A percentile compares a stretch with the other conserved stretches of the same genome.
phyloP scores from a whole-genome alignment of 208 protist species.

The Leishmania braziliensis region DNA sequence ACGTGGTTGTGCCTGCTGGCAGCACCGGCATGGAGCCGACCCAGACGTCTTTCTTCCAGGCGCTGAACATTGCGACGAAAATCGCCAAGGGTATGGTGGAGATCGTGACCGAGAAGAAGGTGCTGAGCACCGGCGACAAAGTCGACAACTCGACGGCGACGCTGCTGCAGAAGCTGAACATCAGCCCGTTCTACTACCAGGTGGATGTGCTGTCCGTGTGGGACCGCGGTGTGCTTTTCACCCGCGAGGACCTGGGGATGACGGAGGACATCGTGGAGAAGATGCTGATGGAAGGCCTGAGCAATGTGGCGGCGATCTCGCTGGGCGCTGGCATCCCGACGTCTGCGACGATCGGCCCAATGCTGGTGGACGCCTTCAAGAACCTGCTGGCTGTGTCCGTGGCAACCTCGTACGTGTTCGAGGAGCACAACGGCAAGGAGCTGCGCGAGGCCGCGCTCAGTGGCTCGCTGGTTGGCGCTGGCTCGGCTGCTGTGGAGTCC shows the following conservation, averaged over 20 bases:
- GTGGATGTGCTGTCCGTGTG: slow-evolving; percentile 93
- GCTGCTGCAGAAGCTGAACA: slow-evolving; percentile 98
- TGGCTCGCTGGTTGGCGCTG: slow-evolving; percentile 78
- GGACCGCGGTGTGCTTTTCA: slow-evolving; percentile 96
- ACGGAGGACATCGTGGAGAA: slow-evolving; percentile 92
- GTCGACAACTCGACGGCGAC: slow-evolving; percentile 97
- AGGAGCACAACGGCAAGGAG: slow-evolving; percentile 78
- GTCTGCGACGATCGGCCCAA: slow-evolving; percentile 94
- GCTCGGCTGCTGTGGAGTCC: slow-evolving; percentile 60
- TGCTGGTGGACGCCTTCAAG: slow-evolving; percentile 97
- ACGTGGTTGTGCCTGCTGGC: slow-evolving; percentile 96
- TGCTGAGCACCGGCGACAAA: slow-evolving; percentile 95
- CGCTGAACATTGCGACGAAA: slow-evolving; percentile 99
- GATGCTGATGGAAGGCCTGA: slow-evolving; percentile 90
- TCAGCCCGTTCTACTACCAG: slow-evolving; percentile 99
- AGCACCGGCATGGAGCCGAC: slow-evolving; percentile 98
- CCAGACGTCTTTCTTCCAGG: slow-evolving; percentile 99
- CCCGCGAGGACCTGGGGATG: slow-evolving; percentile 94
- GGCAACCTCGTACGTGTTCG: slow-evolving; percentile 94
- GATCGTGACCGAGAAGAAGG: slow-evolving; percentile 96
- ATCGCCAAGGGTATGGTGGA: slow-evolving; percentile 99
- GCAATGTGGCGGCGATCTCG: slow-evolving; percentile 94
- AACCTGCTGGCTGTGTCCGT: slow-evolving; percentile 96
- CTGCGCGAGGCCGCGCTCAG: slow-evolving; percentile 91
- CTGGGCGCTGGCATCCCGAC: slow-evolving; percentile 96